Percentiles rank a stretch among this genome's conserved stretches.
Conservation (phyloP, 768 basidiomycete species). For the Boletus patriciae region DNA sequence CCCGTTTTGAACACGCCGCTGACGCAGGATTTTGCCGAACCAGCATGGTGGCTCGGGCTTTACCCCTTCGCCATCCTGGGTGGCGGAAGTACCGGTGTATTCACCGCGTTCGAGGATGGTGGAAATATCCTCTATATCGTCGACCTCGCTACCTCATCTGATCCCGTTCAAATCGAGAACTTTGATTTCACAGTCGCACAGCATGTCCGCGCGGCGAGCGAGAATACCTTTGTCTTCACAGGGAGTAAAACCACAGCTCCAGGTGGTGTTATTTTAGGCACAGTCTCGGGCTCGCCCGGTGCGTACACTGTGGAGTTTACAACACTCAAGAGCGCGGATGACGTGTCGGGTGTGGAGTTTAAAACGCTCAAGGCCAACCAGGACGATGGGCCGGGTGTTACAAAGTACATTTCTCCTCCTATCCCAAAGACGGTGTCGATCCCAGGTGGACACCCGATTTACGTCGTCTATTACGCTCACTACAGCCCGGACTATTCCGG, state of each 20-base stretch:
- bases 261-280: too few species aligned
- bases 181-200: too few species aligned
- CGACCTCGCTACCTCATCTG: constrained; percentile 13
- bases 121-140: constrained; percentile 35
- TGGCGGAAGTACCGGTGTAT: constrained; percentile 24
- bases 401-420: constrained; percentile 16
- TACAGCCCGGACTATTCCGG: constrained; percentile 57
- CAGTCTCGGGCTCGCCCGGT: constrained; percentile 10
- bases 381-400: background rate
- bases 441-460: constrained; percentile 29
- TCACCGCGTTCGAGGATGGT: constrained; percentile 32
- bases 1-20: constrained; percentile 20
- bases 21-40: constrained; percentile 26
- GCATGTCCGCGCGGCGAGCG: too few species aligned
- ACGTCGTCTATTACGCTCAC: constrained; percentile 64
- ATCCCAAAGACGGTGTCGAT: background rate
- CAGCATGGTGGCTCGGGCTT: constrained; percentile 16
- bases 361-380: constrained; percentile 16
- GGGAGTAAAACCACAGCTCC: too few species aligned
- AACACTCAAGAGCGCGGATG: constrained; percentile 19
- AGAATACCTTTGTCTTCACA: too few species aligned
- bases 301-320: background rate
- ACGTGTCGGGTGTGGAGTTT: background rate
- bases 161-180: background rate
- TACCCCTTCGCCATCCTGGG: constrained; percentile 27